Evolutionary conservation across 768 basidiomycete genomes (phyloP), one percentile per base, ranked within the genome.

Genomic region (Suillus luteus): DNA sequence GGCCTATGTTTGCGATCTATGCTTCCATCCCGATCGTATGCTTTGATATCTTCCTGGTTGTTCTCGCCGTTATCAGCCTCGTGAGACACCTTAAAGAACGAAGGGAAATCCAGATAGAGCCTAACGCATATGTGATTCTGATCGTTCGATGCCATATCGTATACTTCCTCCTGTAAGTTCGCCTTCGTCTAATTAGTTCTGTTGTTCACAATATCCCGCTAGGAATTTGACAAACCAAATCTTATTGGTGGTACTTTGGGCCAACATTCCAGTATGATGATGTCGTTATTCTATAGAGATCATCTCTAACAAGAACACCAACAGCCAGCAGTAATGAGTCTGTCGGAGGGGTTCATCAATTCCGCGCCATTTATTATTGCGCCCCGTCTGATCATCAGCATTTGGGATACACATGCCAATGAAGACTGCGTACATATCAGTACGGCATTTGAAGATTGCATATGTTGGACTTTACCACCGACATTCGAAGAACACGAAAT

Each of bases 41-140:
- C 55, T 55, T 22, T 12, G 55, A 55, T 37, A 22, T 38, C 12
- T 37, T 38, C 8, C n/a, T 55, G 14, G 55, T 55, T 22, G 3
- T 37, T 55, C 55, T 55, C 35, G 55, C 55, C 6, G 22, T 15
- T 15, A 0, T 37, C 12, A 7, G 9, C 55, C 55, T 55, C 35
- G 55, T 37, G 55, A 55, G 14, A 35, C 52, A 54, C 52, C 52
- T 54, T 12, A 54, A 5, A n/a, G 52, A 54, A 54, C 31, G 52
- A 54, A 55, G 14, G 15, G 22, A 22, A 24, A 22, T 55, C 1
- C 12, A 35, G 37, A 12, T 55, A 7, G 1, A 14, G 22, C 35
- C 55, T 11, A 55, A 55, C 22, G 15, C 19, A 14, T 55, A 55
- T 37, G 8, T 55, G 4, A 0, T 55, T 7, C 12, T 55, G 55